phyloP scores from a whole-genome alignment of 2,329 filamentous ascomycete species.

The Fonsecaea pedrosoi region DNA sequence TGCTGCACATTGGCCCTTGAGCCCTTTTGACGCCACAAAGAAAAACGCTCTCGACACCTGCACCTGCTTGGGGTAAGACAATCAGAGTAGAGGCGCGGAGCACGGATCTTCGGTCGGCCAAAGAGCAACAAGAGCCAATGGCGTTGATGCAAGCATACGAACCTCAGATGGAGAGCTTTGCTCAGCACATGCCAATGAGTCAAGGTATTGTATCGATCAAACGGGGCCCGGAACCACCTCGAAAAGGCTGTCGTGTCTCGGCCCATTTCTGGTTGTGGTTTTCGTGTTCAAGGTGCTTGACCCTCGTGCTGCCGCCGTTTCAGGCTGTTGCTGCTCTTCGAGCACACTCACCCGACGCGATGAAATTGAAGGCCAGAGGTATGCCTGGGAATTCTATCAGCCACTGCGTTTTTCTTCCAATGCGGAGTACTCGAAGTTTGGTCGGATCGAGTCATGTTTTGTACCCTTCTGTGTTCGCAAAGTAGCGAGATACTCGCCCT shows the following conservation, averaged over 20 bases:
- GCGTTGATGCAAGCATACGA: slow-evolving; percentile 41
- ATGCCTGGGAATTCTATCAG: slow-evolving; percentile 61
- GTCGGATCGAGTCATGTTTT: slow-evolving; percentile 8
- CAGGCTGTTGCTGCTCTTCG: slow-evolving; percentile 45
- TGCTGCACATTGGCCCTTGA: slow-evolving; percentile 63
- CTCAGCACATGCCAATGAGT: slow-evolving; percentile 7
- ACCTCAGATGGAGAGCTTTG: slow-evolving; percentile 38
- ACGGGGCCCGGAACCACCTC: slow-evolving; percentile 33
- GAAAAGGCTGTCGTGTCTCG: not conserved
- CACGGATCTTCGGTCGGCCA: slow-evolving; percentile 13
- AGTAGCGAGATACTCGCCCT: slow-evolving; percentile 73
- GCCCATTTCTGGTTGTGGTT: slow-evolving; percentile 10
- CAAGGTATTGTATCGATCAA: slow-evolving; percentile 43
- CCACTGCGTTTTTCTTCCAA: not conserved
- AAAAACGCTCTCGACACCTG: not conserved
- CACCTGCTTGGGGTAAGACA: not conserved
- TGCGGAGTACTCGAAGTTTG: not conserved
- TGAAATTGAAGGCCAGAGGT: slow-evolving; percentile 85
- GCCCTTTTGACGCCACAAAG: slow-evolving; percentile 6
- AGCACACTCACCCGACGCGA: slow-evolving; percentile 83
- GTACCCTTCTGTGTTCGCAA: slow-evolving; percentile 84
- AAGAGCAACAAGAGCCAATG: slow-evolving; percentile 32
- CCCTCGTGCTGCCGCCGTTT: slow-evolving; percentile 65
- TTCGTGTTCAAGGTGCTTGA: not conserved
- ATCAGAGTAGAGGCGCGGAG: slow-evolving; percentile 23